Conservation (phyloP, 352 stramenopile species). For the Discostella stelligera region DNA sequence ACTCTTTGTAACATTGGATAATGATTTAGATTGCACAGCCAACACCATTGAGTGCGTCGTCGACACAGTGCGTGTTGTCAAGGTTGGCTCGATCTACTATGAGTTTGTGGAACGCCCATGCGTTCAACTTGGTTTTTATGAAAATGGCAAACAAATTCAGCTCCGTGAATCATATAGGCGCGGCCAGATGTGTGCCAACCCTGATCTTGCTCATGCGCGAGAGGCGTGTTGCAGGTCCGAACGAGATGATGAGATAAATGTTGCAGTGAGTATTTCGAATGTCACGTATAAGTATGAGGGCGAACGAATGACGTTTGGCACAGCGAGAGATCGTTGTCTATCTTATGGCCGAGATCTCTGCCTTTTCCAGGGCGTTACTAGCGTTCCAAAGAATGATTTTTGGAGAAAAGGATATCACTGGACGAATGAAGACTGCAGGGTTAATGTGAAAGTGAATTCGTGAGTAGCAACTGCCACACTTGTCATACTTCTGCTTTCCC, state of each 20-base stretch:
- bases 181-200: conserved; percentile 48
- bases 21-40: conserved; percentile 41
- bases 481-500: too few relatives aligned
- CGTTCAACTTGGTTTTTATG: conserved; percentile 65
- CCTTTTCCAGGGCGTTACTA: conserved; percentile 18
- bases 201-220: conserved; percentile 16
- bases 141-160: conserved; percentile 56
- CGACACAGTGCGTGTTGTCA: conserved; percentile 64
- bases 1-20: conserved; percentile 38
- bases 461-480: conserved; percentile 28
- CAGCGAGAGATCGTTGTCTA: conserved; percentile 18
- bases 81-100: conserved; percentile 67
- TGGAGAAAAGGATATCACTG: conserved; percentile 52
- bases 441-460: conserved; percentile 63
- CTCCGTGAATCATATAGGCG: conserved; percentile 19
- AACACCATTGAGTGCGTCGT: conserved; percentile 56
- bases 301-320: conserved; percentile 31
- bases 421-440: conserved; percentile 53
- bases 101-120: conserved; percentile 71
- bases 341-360: conserved; percentile 28
- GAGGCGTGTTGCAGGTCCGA: conserved; percentile 26
- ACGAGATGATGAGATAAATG: conserved; percentile 7
- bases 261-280: conserved; percentile 11
- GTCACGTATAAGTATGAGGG: conserved; percentile 27
- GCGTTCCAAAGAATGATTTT: conserved; percentile 23